Percentiles rank a stretch among this genome's conserved stretches.
These are phyloP conservation scores for Chaetomiaceae sp. DNA, from an alignment of 2,329 filamentous ascomycete species.

Conservation along the genomic window DNA sequence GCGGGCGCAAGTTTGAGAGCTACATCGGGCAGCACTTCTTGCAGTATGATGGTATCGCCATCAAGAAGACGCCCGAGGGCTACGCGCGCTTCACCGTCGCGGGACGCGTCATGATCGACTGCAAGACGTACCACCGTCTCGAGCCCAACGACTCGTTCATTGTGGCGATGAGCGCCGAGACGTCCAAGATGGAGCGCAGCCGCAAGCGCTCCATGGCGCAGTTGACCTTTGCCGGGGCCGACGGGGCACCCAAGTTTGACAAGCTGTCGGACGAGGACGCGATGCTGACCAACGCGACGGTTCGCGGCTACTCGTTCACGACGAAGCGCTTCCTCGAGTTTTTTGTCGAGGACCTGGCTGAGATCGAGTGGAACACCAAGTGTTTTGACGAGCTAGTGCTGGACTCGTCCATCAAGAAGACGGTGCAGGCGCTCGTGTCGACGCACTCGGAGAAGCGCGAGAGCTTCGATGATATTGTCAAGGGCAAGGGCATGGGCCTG, in stretches of 20 bases:
- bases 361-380: conserved; percentile 20
- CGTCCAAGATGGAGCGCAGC: conserved; percentile 7
- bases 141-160: conserved; percentile 22
- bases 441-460: conserved; percentile 19
- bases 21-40: conserved; percentile 26
- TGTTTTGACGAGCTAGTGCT: conserved; percentile 22
- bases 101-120: conserved; percentile 34
- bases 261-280: conserved; percentile 19
- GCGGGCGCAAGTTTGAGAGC: conserved; percentile 32
- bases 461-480: conserved; percentile 30
- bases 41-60: conserved; percentile 19
- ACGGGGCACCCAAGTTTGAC: conserved; percentile 8
- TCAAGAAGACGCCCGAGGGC: conserved; percentile 16
- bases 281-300: conserved; percentile 19
- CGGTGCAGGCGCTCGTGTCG: conserved; percentile 27
- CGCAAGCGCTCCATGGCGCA: neutral
- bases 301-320: conserved; percentile 22
- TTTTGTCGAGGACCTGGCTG: conserved; percentile 17
- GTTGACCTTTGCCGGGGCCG: conserved; percentile 3
- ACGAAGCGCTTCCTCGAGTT: conserved; percentile 19
- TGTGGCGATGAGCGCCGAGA: neutral
- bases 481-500: conserved; percentile 31
- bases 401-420: conserved; percentile 22
- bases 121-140: conserved; percentile 30
- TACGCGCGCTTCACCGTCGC: conserved; percentile 24